Evolutionary conservation across 2,329 filamentous ascomycete species (phyloP), one percentile per base, ranked within the genome.

Genomic region (Pleoardoris graminearum): DNA sequence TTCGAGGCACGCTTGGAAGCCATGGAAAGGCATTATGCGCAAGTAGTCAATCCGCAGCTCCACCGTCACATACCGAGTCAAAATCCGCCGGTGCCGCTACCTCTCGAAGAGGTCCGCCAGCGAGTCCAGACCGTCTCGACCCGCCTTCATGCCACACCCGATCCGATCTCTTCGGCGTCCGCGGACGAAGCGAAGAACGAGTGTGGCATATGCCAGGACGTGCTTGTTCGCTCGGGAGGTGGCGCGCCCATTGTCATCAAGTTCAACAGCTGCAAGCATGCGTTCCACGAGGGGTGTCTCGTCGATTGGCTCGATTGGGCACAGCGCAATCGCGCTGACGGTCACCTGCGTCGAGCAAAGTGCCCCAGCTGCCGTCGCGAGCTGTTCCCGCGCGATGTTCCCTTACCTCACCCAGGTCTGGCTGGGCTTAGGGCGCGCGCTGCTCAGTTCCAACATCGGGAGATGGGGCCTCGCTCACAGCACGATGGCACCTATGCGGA

Each of bases 111-210:
- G 12, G 14, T 41, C 23, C 22, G 14, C 14, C 38, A 10, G 11
- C 38, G 10, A 4, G 7, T 41, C 14, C 23, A 27, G 12, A 8
- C 22, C 3, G 14, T 41, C 14, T 17, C 38, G 1, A 41, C 21
- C n/a, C 12, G 12, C 22, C 12, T 27, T 16, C 22, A 27, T 22
- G 29, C 22, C 4, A 8, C 12, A 8, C 38, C 22, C 4, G 38
- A 27, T 7, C 12, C 22, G 7, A 16, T 4, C 3, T 27, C 22
- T 27, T 17, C 38, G 5, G 12, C 38, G 10, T 21, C 25, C 12
- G 21, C 39, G 17, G 42, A 47, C 33, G 44, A 47, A 10, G 44
- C 32, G n/a, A n/a, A 19, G 14, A 47, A 47, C 22, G 14, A 47
- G 22, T 47, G 44, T 7, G 44, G 32, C 22, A 37, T 37, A 6